Conservation (phyloP, 2,329 filamentous ascomycete species). For the Clarireedia homoeocarpa region DNA sequence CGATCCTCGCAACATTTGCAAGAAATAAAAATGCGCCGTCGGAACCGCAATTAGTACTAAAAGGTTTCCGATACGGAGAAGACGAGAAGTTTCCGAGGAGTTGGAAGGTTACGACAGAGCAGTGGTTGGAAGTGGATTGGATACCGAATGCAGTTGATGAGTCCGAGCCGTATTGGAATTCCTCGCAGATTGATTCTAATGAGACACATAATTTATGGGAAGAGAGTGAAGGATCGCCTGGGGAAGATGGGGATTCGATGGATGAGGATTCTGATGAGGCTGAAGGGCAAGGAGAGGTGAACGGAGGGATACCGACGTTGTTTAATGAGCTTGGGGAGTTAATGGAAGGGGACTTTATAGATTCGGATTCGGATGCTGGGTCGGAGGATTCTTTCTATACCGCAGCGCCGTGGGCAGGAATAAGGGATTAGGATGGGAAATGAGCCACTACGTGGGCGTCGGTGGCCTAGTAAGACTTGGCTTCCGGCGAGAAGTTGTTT, state of each 20-base stretch:
- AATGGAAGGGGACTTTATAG: not conserved
- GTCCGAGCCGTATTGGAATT: conserved; percentile 6
- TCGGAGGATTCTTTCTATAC: conserved; percentile 7
- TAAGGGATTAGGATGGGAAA: too few species aligned
- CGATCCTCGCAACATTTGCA: not conserved
- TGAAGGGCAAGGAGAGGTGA: not conserved
- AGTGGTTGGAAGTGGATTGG: conserved; percentile 6
- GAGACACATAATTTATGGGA: conserved; percentile 2
- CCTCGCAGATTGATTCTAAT: not conserved
- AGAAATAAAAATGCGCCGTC: not conserved
- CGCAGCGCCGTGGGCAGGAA: conserved; percentile 1
- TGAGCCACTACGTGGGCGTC: too few species aligned
- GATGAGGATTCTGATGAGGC: conserved; percentile 1
- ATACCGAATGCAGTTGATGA: not conserved
- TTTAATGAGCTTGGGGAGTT: conserved; percentile 6
- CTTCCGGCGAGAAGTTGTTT: not conserved
- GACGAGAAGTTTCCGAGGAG: not conserved
- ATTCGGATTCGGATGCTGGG: conserved; percentile 1
- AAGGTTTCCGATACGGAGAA: not conserved
- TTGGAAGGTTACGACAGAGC: conserved; percentile 1
- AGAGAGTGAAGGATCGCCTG: not conserved
- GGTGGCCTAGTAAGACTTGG: too few species aligned
- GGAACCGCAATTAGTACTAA: not conserved
- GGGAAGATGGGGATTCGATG: not conserved
- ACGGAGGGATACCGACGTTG: not conserved